Conservation (phyloP, 768 basidiomycete genomes). For the Kwoniella botswanensis region DNA sequence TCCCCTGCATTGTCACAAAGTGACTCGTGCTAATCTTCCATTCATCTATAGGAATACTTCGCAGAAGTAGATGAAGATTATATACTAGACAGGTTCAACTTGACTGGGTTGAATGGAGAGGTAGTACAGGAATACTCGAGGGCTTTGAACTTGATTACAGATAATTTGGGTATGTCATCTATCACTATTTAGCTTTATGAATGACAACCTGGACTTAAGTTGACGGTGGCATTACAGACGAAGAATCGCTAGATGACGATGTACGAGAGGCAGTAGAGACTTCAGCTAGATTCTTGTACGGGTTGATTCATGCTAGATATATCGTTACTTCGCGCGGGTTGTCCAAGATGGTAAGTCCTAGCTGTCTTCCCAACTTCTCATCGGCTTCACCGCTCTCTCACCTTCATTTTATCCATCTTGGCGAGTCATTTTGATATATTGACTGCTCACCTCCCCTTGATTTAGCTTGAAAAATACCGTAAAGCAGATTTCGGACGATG, state of each 20-base stretch:
- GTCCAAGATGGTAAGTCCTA: constrained; percentile 80
- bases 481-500: constrained; percentile 98
- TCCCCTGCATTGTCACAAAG: neutral
- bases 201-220: no score
- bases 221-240: constrained; percentile 65
- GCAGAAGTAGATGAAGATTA: constrained; percentile 98
- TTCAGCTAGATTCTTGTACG: constrained; percentile 90
- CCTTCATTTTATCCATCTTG: neutral
- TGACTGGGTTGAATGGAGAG: constrained; percentile 93
- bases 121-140: constrained; percentile 86
- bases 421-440: no score
- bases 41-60: constrained; percentile 74
- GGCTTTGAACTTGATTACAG: constrained; percentile 93
- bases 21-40: neutral
- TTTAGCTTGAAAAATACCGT: constrained; percentile 90
- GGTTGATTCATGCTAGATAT: constrained; percentile 95
- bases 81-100: constrained; percentile 99
- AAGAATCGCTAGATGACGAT: constrained; percentile 88
- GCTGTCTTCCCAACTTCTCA: constrained; percentile 5
- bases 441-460: no score
- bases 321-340: constrained; percentile 93
- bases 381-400: neutral
- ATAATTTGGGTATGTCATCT: constrained; percentile 74
- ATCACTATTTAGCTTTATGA: neutral
- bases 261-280: constrained; percentile 88